phyloP scores from a whole-genome alignment of 352 stramenopile species.

The Phytophthora hybrid region DNA sequence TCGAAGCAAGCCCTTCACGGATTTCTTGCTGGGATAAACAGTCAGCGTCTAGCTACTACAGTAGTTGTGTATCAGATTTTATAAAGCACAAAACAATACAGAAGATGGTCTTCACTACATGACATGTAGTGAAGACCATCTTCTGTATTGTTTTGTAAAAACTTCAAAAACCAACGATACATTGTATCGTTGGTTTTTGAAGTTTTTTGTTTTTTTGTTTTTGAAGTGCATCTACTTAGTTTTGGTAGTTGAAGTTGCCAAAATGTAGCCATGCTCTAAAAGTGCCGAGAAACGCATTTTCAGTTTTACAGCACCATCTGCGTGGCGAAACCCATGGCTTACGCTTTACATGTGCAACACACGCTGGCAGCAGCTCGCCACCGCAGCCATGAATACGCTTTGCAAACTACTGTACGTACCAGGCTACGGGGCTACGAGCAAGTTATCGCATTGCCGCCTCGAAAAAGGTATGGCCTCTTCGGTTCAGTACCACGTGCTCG shows the following conservation, averaged over 20 bases:
- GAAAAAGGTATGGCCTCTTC: not conserved
- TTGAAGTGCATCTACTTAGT: too few species aligned
- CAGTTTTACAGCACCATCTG: constrained; percentile 16
- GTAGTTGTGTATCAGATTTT: constrained; percentile 17
- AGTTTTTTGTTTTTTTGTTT: too few species aligned
- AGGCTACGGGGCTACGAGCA: not conserved
- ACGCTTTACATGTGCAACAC: constrained; percentile 3
- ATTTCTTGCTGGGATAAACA: constrained; percentile 46
- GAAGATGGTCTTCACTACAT: constrained; percentile 3
- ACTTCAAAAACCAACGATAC: too few species aligned
- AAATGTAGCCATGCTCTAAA: constrained; percentile 20
- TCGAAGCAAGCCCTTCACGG: constrained; percentile 49
- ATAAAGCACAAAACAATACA: not conserved
- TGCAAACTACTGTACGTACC: not conserved
- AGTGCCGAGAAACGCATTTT: not conserved
- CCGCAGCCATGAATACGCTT: not conserved
- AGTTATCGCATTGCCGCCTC: not conserved
- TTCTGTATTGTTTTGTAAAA: too few species aligned
- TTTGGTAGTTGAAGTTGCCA: constrained; percentile 15
- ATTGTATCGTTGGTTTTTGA: too few species aligned
- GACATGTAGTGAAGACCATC: too few species aligned
- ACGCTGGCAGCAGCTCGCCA: too few species aligned
- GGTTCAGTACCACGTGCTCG: constrained; percentile 3
- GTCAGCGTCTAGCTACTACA: not conserved
- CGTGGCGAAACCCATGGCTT: constrained; percentile 8